Conservation (phyloP, 768 basidiomycete genomes). For the Glaciozyma martinii region DNA sequence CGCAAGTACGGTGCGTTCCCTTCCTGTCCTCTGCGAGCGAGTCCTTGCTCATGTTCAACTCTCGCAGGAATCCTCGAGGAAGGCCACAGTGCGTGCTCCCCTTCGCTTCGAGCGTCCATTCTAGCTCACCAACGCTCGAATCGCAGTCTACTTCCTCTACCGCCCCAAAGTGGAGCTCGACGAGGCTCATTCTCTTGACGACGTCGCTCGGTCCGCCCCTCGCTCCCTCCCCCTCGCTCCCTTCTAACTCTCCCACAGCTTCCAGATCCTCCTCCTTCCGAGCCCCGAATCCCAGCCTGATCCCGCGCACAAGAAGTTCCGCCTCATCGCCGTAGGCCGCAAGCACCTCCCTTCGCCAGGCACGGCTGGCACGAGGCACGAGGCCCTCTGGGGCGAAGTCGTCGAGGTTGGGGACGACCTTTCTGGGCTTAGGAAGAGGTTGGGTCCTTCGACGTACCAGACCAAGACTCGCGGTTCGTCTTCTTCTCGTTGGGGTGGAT, state of each 20-base stretch:
- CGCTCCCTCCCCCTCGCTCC: not conserved
- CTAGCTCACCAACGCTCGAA: too few relatives aligned
- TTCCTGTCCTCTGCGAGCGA: too few relatives aligned
- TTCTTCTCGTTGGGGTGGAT: not conserved
- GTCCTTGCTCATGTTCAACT: too few relatives aligned
- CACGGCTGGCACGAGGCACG: conserved; percentile 41
- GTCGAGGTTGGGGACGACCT: conserved; percentile 50
- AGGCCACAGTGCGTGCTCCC: too few relatives aligned
- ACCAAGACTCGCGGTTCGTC: conserved; percentile 53
- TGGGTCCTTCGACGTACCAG: conserved; percentile 51
- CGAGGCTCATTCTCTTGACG: conserved; percentile 51
- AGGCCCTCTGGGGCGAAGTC: conserved; percentile 48
- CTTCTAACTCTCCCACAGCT: not conserved
- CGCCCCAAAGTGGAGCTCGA: conserved; percentile 49
- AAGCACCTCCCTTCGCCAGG: conserved; percentile 51
- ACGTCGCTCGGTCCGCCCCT: conserved; percentile 45
- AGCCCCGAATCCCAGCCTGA: conserved; percentile 26
- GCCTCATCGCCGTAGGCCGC: conserved; percentile 52
- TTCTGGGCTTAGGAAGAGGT: conserved; percentile 44
- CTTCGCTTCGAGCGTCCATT: too few relatives aligned
- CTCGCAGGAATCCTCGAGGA: too few relatives aligned
- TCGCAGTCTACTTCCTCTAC: conserved; percentile 57
- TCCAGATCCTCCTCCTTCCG: conserved; percentile 56
- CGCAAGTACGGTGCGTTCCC: too few relatives aligned
- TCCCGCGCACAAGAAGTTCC: conserved; percentile 46